phyloP scores from a whole-genome alignment of 768 basidiomycete species.

The Serendipita sp. region DNA sequence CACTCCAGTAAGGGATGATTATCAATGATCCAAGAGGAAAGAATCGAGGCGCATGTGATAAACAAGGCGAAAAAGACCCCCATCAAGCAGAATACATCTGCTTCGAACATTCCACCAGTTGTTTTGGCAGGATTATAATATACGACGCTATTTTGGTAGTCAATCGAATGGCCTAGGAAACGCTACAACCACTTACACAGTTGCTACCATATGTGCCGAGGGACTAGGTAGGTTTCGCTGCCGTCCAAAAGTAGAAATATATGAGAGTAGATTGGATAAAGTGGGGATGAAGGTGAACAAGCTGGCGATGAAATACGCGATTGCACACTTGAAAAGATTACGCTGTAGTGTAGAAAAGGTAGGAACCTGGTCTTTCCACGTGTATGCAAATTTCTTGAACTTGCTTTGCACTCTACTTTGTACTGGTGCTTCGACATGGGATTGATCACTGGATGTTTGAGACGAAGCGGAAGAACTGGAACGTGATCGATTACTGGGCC shows the following conservation, averaged over 20 bases:
- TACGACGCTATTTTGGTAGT: slow-evolving; percentile 34
- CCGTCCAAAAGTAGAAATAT: slow-evolving; percentile 27
- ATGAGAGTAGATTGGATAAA: slow-evolving; percentile 53
- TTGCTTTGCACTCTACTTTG: not conserved
- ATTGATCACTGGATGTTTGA: not conserved
- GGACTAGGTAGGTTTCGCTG: slow-evolving; percentile 46
- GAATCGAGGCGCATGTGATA: slow-evolving; percentile 61
- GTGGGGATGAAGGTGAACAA: slow-evolving; percentile 81
- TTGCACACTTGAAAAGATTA: slow-evolving; percentile 77
- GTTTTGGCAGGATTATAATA: slow-evolving; percentile 94
- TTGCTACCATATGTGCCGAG: slow-evolving; percentile 83
- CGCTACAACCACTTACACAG: slow-evolving; percentile 44
- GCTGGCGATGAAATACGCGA: slow-evolving; percentile 80
- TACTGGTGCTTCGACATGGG: not conserved
- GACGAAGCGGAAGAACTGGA: not conserved
- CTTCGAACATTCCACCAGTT: slow-evolving; percentile 82
- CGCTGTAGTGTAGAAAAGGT: slow-evolving; percentile 26
- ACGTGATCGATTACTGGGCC: not conserved
- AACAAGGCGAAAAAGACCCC: slow-evolving; percentile 55
- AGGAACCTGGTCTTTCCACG: slow-evolving; percentile 8
- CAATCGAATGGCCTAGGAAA: not conserved
- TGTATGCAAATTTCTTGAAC: not conserved
- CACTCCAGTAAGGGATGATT: slow-evolving; percentile 50
- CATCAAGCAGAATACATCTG: slow-evolving; percentile 62
- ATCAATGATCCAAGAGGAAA: slow-evolving; percentile 68